Evolutionary conservation across 2,329 filamentous ascomycete species (phyloP).

Genomic region (Whalleya microplaca): DNA sequence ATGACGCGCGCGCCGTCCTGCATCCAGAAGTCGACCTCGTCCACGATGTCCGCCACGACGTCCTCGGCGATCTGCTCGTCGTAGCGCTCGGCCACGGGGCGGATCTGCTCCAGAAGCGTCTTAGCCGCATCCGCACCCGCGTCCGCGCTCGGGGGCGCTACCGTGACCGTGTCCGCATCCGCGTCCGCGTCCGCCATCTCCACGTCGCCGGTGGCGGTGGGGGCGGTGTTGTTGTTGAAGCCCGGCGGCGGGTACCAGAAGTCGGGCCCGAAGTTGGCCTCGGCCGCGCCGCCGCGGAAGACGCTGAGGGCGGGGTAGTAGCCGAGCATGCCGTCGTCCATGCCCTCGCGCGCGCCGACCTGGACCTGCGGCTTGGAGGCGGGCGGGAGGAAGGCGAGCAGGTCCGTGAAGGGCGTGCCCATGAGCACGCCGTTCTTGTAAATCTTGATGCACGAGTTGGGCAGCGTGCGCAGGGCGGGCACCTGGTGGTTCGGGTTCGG

Average conservation of each 20-base stretch:
- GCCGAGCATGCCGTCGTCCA: conserved; percentile 93
- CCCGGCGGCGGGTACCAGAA: conserved; percentile 86
- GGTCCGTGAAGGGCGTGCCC: conserved; percentile 84
- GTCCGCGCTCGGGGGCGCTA: conserved; percentile 6
- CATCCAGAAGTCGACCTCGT: conserved; percentile 90
- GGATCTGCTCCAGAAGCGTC: conserved; percentile 45
- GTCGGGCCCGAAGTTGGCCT: conserved; percentile 91
- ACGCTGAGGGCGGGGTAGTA: conserved; percentile 95
- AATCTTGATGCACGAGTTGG: conserved; percentile 81
- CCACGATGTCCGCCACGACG: conserved; percentile 87
- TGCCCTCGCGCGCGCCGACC: conserved; percentile 78
- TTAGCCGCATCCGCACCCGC: background rate
- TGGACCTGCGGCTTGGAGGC: conserved; percentile 76
- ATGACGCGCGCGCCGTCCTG: conserved; percentile 63
- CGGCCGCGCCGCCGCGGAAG: conserved; percentile 86
- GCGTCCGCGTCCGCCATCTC: conserved; percentile 47
- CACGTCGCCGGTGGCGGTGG: conserved; percentile 43
- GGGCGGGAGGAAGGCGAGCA: conserved; percentile 89
- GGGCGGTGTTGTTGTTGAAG: conserved; percentile 39
- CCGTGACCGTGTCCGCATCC: conserved; percentile 13
- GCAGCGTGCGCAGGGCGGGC: conserved; percentile 81
- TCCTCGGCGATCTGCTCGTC: conserved; percentile 95
- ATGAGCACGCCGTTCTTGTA: conserved; percentile 91
- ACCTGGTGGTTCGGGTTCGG: conserved; percentile 74
- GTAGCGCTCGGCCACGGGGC: conserved; percentile 77